Percentiles rank a stretch among this genome's conserved stretches.
Evolutionary conservation across 805 yeast species (phyloP).

Genomic region (Nematodospora valgi): DNA sequence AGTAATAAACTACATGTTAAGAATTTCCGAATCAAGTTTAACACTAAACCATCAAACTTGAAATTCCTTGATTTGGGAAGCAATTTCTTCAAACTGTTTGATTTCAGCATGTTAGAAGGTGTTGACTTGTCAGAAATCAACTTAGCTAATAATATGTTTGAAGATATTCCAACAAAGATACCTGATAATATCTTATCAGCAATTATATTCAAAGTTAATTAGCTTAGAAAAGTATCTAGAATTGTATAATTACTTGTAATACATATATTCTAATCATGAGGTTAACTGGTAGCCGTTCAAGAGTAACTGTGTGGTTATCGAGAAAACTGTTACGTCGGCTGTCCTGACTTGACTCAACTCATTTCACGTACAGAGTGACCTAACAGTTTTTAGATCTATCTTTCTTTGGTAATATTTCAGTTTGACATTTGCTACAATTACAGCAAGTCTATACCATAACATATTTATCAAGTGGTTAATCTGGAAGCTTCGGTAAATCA

Average conservation of each 20-base stretch:
- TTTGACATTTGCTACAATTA: too few species aligned
- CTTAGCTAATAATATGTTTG: slow-evolving; percentile 7
- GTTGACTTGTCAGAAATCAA: slow-evolving; percentile 8
- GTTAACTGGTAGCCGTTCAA: too few species aligned
- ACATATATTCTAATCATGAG: too few species aligned
- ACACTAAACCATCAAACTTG: slow-evolving; percentile 1
- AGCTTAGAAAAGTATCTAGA: not conserved
- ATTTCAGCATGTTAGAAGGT: slow-evolving; percentile 2
- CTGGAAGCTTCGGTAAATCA: too few species aligned
- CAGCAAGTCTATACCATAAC: too few species aligned
- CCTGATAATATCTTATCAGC: slow-evolving; percentile 5
- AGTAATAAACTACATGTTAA: slow-evolving; percentile 6
- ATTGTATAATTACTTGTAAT: not conserved
- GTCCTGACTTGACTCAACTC: too few species aligned
- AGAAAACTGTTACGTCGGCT: too few species aligned
- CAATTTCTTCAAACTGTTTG: slow-evolving; percentile 7
- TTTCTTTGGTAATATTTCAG: too few species aligned
- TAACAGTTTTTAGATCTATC: too few species aligned
- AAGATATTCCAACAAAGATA: slow-evolving; percentile 1
- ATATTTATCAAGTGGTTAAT: too few species aligned
- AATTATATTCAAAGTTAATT: slow-evolving; percentile 5
- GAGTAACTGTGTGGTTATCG: too few species aligned
- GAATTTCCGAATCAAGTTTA: slow-evolving; percentile 1
- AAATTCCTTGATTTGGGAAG: slow-evolving; percentile 6
- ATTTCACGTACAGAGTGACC: too few species aligned